Conservation (phyloP, 2,329 filamentous ascomycete species). For the Aspergillus glaucus region DNA sequence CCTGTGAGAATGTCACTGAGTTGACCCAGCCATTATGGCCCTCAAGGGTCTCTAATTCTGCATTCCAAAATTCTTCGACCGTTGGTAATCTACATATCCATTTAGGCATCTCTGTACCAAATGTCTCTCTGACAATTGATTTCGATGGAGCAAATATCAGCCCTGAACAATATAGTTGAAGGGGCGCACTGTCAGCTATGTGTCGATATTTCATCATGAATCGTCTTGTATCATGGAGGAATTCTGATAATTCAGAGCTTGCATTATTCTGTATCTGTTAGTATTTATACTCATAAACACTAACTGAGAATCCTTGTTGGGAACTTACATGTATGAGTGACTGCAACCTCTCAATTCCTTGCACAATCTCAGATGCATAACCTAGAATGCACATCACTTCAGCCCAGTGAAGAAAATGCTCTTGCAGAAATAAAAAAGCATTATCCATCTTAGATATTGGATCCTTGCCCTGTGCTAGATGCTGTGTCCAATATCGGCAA, state of each 20-base stretch:
- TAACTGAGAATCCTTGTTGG: neutral
- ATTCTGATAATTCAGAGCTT: slow-evolving; percentile 8
- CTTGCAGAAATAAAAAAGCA: slow-evolving; percentile 10
- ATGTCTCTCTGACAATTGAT: slow-evolving; percentile 20
- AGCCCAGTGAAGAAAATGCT: slow-evolving; percentile 20
- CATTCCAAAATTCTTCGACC: slow-evolving; percentile 7
- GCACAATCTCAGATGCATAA: slow-evolving; percentile 9
- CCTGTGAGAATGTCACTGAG: slow-evolving; percentile 14
- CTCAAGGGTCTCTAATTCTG: slow-evolving; percentile 8
- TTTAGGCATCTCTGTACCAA: slow-evolving; percentile 10
- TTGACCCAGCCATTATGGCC: slow-evolving; percentile 8
- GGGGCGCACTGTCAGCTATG: slow-evolving; percentile 24
- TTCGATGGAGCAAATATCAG: slow-evolving; percentile 24
- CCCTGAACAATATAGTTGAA: slow-evolving; percentile 31
- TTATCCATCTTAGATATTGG: slow-evolving; percentile 2
- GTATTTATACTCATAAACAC: neutral
- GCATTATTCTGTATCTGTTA: slow-evolving; percentile 6
- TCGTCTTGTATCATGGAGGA: slow-evolving; percentile 24
- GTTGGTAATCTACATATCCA: slow-evolving; percentile 9
- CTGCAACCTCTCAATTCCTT: slow-evolving; percentile 10
- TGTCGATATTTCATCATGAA: slow-evolving; percentile 24
- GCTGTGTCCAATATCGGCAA: slow-evolving; percentile 22
- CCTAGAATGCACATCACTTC: slow-evolving; percentile 18
- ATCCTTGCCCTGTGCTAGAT: slow-evolving; percentile 11
- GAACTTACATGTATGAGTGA: slow-evolving; percentile 7